Evolutionary conservation across 257 asterid genomes (phyloP).

Genomic region (Solanum neorickii): DNA sequence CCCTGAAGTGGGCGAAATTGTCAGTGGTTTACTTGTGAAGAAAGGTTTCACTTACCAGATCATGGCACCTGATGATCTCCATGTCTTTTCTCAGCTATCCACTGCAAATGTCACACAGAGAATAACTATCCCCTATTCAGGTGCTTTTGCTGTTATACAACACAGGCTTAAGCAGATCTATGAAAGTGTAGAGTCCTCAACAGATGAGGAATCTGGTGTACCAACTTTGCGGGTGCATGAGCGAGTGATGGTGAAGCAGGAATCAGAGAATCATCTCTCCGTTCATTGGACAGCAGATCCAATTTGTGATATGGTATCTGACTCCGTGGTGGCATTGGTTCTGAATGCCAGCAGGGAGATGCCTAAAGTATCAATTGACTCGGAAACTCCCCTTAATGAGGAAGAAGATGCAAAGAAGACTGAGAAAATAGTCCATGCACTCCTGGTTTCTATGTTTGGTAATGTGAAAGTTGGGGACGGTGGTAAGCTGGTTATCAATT

Average conservation of each 20-base stretch:
- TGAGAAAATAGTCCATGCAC: slow-evolving; percentile 69
- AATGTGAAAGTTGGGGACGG: slow-evolving; percentile 61
- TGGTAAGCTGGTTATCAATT: slow-evolving; percentile 55
- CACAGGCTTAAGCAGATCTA: slow-evolving; percentile 88
- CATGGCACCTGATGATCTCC: slow-evolving; percentile 94
- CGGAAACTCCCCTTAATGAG: slow-evolving; percentile 30
- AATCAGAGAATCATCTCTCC: slow-evolving; percentile 75
- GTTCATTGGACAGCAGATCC: slow-evolving; percentile 98
- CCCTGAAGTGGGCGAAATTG: slow-evolving; percentile 66
- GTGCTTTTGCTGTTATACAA: slow-evolving; percentile 81
- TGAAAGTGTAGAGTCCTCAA: slow-evolving; percentile 65
- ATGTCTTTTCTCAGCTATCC: slow-evolving; percentile 78
- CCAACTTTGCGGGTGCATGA: slow-evolving; percentile 64
- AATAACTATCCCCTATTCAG: slow-evolving; percentile 88
- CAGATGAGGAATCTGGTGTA: slow-evolving; percentile 75
- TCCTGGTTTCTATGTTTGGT: slow-evolving; percentile 82
- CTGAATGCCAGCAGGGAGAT: slow-evolving; percentile 70
- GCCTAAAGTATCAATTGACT: slow-evolving; percentile 53
- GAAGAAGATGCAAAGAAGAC: slow-evolving; percentile 55
- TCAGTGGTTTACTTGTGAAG: slow-evolving; percentile 85
- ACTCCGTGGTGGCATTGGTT: slow-evolving; percentile 76
- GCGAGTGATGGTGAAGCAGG: slow-evolving; percentile 70
- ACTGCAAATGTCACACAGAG: slow-evolving; percentile 78
- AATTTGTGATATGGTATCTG: slow-evolving; percentile 89
- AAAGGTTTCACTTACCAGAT: slow-evolving; percentile 97